Conservation (phyloP, 257 asterid genomes). For the Solanum verrucosum region DNA sequence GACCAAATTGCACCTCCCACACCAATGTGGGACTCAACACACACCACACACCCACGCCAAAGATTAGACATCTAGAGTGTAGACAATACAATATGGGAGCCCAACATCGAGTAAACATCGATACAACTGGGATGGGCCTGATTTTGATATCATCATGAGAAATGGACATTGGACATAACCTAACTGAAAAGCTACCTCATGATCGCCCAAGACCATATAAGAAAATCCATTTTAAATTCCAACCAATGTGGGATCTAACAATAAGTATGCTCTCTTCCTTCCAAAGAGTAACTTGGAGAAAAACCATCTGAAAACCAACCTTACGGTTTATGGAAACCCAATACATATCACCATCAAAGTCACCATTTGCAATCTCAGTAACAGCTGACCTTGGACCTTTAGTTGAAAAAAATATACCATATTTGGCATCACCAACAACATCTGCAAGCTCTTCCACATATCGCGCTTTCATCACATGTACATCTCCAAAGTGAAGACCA, state of each 20-base stretch:
- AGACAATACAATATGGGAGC: neutral
- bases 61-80: neutral
- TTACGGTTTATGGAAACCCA: conserved; percentile 84
- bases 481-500: conserved; percentile 78
- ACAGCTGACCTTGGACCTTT: conserved; percentile 70
- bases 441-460: conserved; percentile 54
- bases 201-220: neutral
- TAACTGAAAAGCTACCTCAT: neutral
- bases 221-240: neutral
- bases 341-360: conserved; percentile 78
- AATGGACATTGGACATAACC: neutral
- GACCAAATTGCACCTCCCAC: neutral
- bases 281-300: neutral
- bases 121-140: neutral
- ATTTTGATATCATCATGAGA: neutral
- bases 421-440: conserved; percentile 66
- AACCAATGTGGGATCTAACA: neutral
- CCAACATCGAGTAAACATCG: neutral
- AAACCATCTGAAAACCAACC: conserved; percentile 26
- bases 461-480: conserved; percentile 57
- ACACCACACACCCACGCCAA: neutral
- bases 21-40: neutral
- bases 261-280: neutral
- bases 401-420: conserved; percentile 74
- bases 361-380: conserved; percentile 81